Evolutionary conservation across 345 rosid species (phyloP).

Genomic region (Bruguiera parviflora): DNA sequence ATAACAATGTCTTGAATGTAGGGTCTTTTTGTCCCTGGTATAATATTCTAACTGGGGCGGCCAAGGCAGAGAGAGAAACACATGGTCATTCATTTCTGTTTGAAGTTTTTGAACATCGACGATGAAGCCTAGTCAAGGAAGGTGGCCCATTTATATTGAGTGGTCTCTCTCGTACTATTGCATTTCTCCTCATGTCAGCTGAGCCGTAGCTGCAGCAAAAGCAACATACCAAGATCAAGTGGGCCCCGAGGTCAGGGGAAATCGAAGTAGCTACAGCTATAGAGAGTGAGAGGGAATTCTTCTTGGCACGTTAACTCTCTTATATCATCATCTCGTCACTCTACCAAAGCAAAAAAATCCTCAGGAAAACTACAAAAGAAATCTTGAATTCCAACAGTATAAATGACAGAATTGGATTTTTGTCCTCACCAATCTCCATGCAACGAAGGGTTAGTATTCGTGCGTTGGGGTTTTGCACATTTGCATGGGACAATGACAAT

Average conservation of each 20-base stretch:
- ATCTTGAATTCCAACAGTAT: conserved; percentile 1
- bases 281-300: not conserved
- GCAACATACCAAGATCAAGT: conserved; percentile 25
- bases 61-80: no score
- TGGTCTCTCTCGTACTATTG: conserved; percentile 12
- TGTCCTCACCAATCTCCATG: not conserved
- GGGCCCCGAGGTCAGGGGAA: conserved; percentile 12
- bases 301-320: not conserved
- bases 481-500: conserved; percentile 1
- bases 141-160: not conserved
- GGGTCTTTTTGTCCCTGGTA: no score
- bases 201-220: conserved; percentile 14
- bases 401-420: not conserved
- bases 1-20: no score
- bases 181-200: conserved; percentile 10
- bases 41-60: no score
- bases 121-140: no score
- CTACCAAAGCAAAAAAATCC: not conserved
- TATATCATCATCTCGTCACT: not conserved
- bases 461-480: not conserved
- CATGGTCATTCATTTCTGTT: no score
- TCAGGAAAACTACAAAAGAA: conserved; percentile 5
- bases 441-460: no score
- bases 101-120: no score
- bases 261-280: not conserved